Evolutionary conservation across 176 grass and related monocot genomes (phyloP).

Genomic region (Juncus inflexus): DNA sequence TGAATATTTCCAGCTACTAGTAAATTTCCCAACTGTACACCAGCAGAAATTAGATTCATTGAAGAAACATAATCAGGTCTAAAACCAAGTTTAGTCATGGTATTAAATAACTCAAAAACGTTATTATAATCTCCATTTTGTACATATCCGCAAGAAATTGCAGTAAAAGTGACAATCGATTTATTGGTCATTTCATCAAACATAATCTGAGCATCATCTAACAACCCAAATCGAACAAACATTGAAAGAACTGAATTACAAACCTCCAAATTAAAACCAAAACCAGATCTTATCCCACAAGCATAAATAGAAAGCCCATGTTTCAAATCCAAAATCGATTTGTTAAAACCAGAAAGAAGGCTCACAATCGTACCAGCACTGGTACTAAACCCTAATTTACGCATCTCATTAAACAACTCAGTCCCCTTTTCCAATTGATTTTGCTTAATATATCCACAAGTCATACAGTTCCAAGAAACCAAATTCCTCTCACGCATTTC

Average conservation of each 20-base stretch:
- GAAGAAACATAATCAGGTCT: slow-evolving; percentile 35
- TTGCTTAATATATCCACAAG: slow-evolving; percentile 32
- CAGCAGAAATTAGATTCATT: slow-evolving; percentile 31
- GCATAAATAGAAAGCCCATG: slow-evolving; percentile 37
- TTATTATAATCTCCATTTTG: slow-evolving; percentile 21
- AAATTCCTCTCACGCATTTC: slow-evolving; percentile 39
- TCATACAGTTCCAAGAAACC: slow-evolving; percentile 57
- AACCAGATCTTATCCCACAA: slow-evolving; percentile 38
- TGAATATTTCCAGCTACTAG: slow-evolving; percentile 35
- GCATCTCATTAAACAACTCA: slow-evolving; percentile 38
- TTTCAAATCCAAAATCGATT: slow-evolving; percentile 2
- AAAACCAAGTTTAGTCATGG: slow-evolving; percentile 21
- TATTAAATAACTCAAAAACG: slow-evolving; percentile 45
- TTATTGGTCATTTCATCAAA: slow-evolving; percentile 38
- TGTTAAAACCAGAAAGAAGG: slow-evolving; percentile 30
- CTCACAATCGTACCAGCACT: slow-evolving; percentile 32
- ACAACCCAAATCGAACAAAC: slow-evolving; percentile 25
- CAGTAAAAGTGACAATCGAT: slow-evolving; percentile 54
- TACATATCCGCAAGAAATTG: slow-evolving; percentile 38
- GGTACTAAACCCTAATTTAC: slow-evolving; percentile 17
- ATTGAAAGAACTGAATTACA: slow-evolving; percentile 45
- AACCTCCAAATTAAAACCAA: slow-evolving; percentile 28
- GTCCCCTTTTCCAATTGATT: slow-evolving; percentile 23
- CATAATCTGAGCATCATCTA: slow-evolving; percentile 22
- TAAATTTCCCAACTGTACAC: slow-evolving; percentile 28